These are phyloP conservation scores for Allium sativum DNA, from an alignment of 106 monocot genomes.

Conservation along the genomic window DNA sequence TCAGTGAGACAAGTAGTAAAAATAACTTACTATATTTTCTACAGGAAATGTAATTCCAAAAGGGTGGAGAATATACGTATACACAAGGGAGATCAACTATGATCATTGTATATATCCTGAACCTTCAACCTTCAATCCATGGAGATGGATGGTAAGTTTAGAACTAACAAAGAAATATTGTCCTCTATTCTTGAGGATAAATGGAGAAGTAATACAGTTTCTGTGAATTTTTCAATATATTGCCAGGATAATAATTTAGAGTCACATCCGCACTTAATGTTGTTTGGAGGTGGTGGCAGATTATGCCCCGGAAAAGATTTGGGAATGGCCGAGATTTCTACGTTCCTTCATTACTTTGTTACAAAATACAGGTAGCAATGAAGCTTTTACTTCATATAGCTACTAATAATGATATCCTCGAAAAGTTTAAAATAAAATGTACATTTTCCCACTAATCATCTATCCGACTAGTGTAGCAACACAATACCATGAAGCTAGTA, in stretches of 20 bases:
- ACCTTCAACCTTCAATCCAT: constrained; percentile 88
- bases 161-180: background rate
- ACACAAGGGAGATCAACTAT: constrained; percentile 88
- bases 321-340: constrained; percentile 57
- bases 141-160: constrained; percentile 89
- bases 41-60: constrained; percentile 74
- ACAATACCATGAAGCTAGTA: too few species aligned
- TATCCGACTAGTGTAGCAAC: too few species aligned
- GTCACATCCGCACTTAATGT: constrained; percentile 52
- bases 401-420: too few species aligned
- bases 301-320: constrained; percentile 70
- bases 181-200: too few species aligned
- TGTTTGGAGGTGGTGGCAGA: constrained; percentile 68
- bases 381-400: too few species aligned
- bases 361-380: constrained; percentile 53
- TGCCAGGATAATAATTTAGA: constrained; percentile 44
- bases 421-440: background rate
- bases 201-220: background rate
- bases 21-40: background rate
- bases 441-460: too few species aligned
- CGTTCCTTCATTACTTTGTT: constrained; percentile 67
- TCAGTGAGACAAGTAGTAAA: background rate
- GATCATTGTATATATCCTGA: constrained; percentile 58
- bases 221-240: background rate
- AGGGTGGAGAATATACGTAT: constrained; percentile 94